Evolutionary conservation across 2,329 filamentous ascomycete species (phyloP), one percentile per base, ranked within the genome.

Genomic region (Trichocomaceae sp.): DNA sequence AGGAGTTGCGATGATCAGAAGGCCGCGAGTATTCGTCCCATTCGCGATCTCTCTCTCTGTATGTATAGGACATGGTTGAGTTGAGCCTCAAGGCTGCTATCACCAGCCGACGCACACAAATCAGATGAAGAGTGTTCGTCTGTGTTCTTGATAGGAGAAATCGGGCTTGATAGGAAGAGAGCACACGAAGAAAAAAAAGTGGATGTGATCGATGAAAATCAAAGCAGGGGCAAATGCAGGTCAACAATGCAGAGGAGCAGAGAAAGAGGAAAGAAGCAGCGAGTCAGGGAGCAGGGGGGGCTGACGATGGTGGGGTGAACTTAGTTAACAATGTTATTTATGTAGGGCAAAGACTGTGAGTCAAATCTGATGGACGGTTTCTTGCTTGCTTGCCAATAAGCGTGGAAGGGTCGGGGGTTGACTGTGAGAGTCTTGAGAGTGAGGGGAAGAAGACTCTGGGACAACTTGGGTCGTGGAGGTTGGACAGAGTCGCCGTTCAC

Each of bases 1-100:
- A 80, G 62, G 77, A 79, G 58, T 71, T 66, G 7, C 54, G 68
- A 26, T 70, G 75, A 52, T 74, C 68, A 35, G 67, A 64, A 57
- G 70, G 67, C 53, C 72, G 69, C 58, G 66, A 64, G 44, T 58
- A 61, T 51, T 75, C 73, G 56, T 76, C 73, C 64, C 69, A 75
- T 50, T 72, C 68, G 23, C 69, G 69, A 35, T 74, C 68, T 44
- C 68, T 64, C 52, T 74, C 71, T 66, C 69, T 66, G 62, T 72
- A 70, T 20, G 64, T 58, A 60, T 71, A 70, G 53, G 70, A 71
- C 66, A 71, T 71, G 45, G n/a, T n/a, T n/a, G n/a, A n/a, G n/a
- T 54, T 41, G 35, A 26, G 19, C n/a, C 37, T 4, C 13, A 26
- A 35, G 19, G n/a, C 10, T 2, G 17, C 17, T 20, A 10, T 42